Percentiles rank a stretch among this genome's conserved stretches.
Evolutionary conservation across 371 early-diverging fungal genomes (phyloP).

Genomic region (Saksenaea vasiformis): DNA sequence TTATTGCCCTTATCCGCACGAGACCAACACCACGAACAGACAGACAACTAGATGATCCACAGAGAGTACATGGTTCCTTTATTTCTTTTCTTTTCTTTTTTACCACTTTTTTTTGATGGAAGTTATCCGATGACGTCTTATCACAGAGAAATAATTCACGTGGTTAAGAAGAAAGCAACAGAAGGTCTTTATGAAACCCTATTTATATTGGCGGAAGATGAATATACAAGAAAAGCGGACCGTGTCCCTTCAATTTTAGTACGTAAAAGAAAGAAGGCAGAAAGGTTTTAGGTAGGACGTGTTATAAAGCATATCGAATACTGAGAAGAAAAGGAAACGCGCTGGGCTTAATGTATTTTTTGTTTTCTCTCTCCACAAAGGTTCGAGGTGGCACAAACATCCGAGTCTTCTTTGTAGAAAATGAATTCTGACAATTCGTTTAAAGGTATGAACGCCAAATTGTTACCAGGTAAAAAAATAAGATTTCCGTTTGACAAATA

Average conservation of each 20-base stretch:
- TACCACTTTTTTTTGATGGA: too few relatives aligned
- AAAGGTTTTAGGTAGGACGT: not conserved
- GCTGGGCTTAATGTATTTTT: not conserved
- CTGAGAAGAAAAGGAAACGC: not conserved
- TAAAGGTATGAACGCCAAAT: too few relatives aligned
- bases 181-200: too few relatives aligned
- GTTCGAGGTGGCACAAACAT: constrained; percentile 1
- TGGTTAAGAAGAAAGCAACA: too few relatives aligned
- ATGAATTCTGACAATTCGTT: not conserved
- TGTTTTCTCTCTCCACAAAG: not conserved
- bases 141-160: too few relatives aligned
- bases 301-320: not conserved
- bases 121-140: too few relatives aligned
- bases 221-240: too few relatives aligned
- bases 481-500: not conserved
- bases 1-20: not conserved
- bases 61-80: too few relatives aligned
- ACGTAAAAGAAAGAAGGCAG: not conserved
- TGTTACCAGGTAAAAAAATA: too few relatives aligned
- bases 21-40: not conserved
- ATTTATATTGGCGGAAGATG: too few relatives aligned
- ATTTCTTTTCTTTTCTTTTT: too few relatives aligned
- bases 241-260: too few relatives aligned
- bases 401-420: not conserved
- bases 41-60: not conserved